phyloP scores from a whole-genome alignment of 108 stramenopile genomes.

The Pseudonitzschia pungens region DNA sequence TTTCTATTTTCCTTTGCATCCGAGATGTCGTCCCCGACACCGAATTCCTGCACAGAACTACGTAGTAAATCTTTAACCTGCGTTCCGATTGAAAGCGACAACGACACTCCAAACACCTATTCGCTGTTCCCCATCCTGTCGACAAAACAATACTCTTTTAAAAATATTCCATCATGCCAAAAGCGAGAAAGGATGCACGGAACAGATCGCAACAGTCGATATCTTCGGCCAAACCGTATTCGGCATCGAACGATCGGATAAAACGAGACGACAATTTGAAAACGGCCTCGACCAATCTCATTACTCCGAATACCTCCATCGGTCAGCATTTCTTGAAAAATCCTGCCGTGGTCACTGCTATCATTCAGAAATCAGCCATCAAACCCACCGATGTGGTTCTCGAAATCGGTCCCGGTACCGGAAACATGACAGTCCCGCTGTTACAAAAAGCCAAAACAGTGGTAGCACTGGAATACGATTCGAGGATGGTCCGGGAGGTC shows the following conservation, averaged over 20 bases:
- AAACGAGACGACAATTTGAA: slow-evolving; percentile 13
- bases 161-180: slow-evolving; percentile 3
- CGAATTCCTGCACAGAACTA: neutral
- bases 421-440: slow-evolving; percentile 97
- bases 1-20: neutral
- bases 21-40: neutral
- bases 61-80: neutral
- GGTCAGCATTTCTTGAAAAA: slow-evolving; percentile 99
- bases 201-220: slow-evolving; percentile 7
- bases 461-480: slow-evolving; percentile 95
- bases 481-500: slow-evolving; percentile 97
- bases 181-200: slow-evolving; percentile 1
- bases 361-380: slow-evolving; percentile 90
- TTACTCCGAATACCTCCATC: slow-evolving; percentile 88
- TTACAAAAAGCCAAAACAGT: slow-evolving; percentile 88
- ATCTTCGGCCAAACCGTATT: slow-evolving; percentile 11
- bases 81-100: neutral
- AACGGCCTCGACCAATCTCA: slow-evolving; percentile 54
- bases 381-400: slow-evolving; percentile 49
- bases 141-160: neutral
- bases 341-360: slow-evolving; percentile 97
- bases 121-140: no score
- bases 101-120: neutral
- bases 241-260: neutral
- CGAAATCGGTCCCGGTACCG: slow-evolving; percentile 84